phyloP scores from a whole-genome alignment of 257 asterid genomes.

The Euphrasia confusa region DNA sequence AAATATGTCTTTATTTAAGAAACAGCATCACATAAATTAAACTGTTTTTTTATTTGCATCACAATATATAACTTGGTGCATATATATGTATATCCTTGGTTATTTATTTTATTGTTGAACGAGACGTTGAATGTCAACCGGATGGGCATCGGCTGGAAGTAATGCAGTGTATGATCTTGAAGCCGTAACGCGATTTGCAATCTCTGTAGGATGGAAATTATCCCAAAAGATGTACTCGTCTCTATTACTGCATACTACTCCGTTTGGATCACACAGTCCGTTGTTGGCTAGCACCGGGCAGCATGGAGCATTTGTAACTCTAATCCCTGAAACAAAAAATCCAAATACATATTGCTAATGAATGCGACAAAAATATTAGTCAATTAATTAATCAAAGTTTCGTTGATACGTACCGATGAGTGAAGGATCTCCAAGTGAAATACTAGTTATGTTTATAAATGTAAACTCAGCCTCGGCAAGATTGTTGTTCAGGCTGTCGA shows the following conservation, averaged over 20 bases:
- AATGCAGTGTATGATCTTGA: not conserved
- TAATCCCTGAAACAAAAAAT: conserved; percentile 17
- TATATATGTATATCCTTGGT: not conserved
- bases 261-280: conserved; percentile 25
- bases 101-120: no score
- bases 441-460: conserved; percentile 37
- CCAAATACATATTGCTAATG: no score
- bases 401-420: conserved; percentile 23
- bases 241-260: conserved; percentile 31
- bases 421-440: conserved; percentile 29
- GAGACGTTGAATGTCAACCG: not conserved
- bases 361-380: no score
- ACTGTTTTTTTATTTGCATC: not conserved
- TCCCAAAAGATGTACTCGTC: conserved; percentile 30
- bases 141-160: not conserved
- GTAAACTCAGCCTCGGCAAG: conserved; percentile 36
- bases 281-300: conserved; percentile 19
- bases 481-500: conserved; percentile 32
- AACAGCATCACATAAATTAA: no score
- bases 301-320: conserved; percentile 30
- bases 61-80: not conserved
- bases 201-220: not conserved
- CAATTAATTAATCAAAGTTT: no score
- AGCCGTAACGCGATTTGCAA: not conserved
- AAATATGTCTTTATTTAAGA: no score